A percentile compares a stretch with the other conserved stretches of the same genome.
Evolutionary conservation across 169 alveolate species (phyloP).

Genomic region (Cryptosporidium viatorum): DNA sequence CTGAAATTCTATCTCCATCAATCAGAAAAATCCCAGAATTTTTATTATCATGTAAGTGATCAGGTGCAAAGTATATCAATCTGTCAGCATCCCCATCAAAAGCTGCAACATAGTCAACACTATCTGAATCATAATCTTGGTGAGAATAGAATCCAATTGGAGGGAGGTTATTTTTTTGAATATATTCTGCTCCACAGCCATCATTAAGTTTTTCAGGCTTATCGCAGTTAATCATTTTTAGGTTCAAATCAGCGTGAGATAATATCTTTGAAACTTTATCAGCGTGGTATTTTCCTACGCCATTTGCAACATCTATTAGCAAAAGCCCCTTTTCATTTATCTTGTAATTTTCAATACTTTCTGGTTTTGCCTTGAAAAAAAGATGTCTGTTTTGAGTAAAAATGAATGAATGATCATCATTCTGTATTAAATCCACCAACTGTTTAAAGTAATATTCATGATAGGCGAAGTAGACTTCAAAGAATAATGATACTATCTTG

Average conservation of each 20-base stretch:
- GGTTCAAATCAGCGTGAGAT: constrained; percentile 31
- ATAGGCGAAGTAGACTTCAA: constrained; percentile 30
- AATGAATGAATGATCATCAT: background rate
- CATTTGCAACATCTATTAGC: constrained; percentile 83
- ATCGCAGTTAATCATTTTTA: constrained; percentile 77
- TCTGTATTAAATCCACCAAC: background rate
- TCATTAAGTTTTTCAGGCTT: constrained; percentile 81
- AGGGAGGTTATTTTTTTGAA: constrained; percentile 83
- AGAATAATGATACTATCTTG: background rate
- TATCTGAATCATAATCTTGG: constrained; percentile 15
- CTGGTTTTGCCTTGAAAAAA: background rate
- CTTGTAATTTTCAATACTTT: background rate
- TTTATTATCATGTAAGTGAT: background rate
- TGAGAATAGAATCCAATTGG: constrained; percentile 78
- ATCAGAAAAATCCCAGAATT: constrained; percentile 48
- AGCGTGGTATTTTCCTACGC: constrained; percentile 82
- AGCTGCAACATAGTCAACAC: constrained; percentile 72
- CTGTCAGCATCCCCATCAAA: constrained; percentile 93
- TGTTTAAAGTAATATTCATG: constrained; percentile 43
- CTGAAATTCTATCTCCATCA: constrained; percentile 81
- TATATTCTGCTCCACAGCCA: constrained; percentile 90
- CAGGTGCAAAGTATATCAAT: constrained; percentile 82
- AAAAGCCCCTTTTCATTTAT: constrained; percentile 75
- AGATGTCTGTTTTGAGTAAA: background rate
- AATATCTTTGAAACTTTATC: constrained; percentile 58